Evolutionary conservation across 2,329 filamentous ascomycete species (phyloP).

Genomic region (Thielaviopsis euricoi): DNA sequence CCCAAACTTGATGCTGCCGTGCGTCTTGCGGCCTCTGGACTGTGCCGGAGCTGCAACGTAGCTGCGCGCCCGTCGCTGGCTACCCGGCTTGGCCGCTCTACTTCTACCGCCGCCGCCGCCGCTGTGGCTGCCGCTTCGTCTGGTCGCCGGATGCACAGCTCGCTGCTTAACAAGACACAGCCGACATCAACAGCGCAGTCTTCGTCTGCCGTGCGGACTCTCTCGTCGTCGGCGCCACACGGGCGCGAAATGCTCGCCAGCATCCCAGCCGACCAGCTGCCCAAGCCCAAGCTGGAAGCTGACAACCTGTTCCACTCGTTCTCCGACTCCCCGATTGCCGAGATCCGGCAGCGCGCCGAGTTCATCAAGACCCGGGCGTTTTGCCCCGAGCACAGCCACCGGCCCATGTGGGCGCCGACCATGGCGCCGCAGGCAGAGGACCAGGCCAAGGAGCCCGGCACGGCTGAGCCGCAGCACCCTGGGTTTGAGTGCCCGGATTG

Average conservation of each 20-base stretch:
- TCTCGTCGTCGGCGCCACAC: constrained; percentile 3
- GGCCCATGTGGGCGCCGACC: constrained; percentile 51
- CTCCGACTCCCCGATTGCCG: constrained; percentile 71
- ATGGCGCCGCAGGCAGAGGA: constrained; percentile 48
- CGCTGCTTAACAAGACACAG: not conserved
- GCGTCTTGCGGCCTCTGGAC: constrained; percentile 11
- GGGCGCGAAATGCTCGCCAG: constrained; percentile 10
- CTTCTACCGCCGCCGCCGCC: not conserved
- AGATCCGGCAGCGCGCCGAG: constrained; percentile 72
- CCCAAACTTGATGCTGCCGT: constrained; percentile 12
- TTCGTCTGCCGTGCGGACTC: not conserved
- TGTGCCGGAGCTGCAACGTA: constrained; percentile 8
- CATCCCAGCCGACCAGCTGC: constrained; percentile 13
- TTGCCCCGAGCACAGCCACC: constrained; percentile 82
- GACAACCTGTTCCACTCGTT: constrained; percentile 91
- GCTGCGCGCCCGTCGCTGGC: not conserved
- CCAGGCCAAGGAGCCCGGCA: constrained; percentile 32
- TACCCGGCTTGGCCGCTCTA: not conserved
- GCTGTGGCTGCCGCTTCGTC: not conserved
- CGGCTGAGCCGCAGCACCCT: constrained; percentile 58
- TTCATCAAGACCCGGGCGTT: constrained; percentile 88
- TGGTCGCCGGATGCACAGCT: constrained; percentile 4
- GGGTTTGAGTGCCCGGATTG: constrained; percentile 94
- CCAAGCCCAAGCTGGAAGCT: constrained; percentile 33
- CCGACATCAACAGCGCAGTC: not conserved